phyloP scores from a whole-genome alignment of 805 yeast genomes.

The Jamesozyma piceae region DNA sequence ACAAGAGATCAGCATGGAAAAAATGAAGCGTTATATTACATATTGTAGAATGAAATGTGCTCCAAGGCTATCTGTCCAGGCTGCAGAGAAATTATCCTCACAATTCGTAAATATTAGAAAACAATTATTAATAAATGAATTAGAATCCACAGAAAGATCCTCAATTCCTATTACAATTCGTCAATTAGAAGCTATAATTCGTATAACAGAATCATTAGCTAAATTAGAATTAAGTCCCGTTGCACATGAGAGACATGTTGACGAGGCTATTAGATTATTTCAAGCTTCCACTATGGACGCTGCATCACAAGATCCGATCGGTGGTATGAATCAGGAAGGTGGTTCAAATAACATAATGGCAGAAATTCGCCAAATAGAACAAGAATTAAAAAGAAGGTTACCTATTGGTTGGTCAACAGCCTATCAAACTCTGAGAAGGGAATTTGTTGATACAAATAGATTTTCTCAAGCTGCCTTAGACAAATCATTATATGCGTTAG shows the following conservation, averaged over 20 bases:
- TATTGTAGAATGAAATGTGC: conserved; percentile 88
- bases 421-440: conserved; percentile 70
- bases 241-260: conserved; percentile 83
- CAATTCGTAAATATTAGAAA: conserved; percentile 88
- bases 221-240: conserved; percentile 74
- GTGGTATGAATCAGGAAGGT: conserved; percentile 39
- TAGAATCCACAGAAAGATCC: conserved; percentile 76
- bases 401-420: conserved; percentile 97
- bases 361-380: conserved; percentile 73
- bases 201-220: conserved; percentile 91
- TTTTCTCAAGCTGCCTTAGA: conserved; percentile 68
- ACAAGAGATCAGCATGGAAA: conserved; percentile 81
- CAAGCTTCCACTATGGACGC: conserved; percentile 98
- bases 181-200: conserved; percentile 93
- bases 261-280: conserved; percentile 88
- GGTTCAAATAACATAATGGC: conserved; percentile 50
- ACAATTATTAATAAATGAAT: conserved; percentile 71
- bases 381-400: conserved; percentile 76
- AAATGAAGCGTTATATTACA: conserved; percentile 85
- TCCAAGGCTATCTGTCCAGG: conserved; percentile 80
- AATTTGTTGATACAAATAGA: conserved; percentile 60
- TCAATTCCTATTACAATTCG: conserved; percentile 96
- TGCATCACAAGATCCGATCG: conserved; percentile 44
- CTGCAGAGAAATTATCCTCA: conserved; percentile 81
- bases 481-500: conserved; percentile 70